A percentile compares a stretch with the other conserved stretches of the same genome.
These are phyloP conservation scores for Talaromyces sp. DNA, from an alignment of 2,329 filamentous ascomycete species.

Conservation along the genomic window DNA sequence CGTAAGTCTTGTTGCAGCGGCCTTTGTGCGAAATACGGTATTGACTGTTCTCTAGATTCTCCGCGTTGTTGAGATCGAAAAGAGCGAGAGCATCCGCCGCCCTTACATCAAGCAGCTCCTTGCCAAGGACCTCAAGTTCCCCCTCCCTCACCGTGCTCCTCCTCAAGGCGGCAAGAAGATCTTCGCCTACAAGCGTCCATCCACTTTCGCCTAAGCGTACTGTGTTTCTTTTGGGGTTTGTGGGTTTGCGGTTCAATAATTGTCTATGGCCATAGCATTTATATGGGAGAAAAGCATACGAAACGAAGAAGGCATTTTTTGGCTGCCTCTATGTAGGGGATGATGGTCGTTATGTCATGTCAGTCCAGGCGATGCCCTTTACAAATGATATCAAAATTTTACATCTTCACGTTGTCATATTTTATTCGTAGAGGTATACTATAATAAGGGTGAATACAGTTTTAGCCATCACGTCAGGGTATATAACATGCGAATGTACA, in stretches of 20 bases:
- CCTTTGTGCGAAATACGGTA: not conserved
- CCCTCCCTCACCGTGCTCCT: constrained; percentile 91
- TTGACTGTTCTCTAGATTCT: constrained; percentile 64
- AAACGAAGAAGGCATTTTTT: constrained; percentile 29
- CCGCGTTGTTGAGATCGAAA: constrained; percentile 96
- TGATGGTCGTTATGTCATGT: constrained; percentile 31
- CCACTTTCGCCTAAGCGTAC: constrained; percentile 87
- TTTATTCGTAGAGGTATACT: not conserved
- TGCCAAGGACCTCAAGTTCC: constrained; percentile 93
- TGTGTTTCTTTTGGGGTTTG: constrained; percentile 28
- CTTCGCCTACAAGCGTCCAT: constrained; percentile 87
- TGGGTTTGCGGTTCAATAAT: constrained; percentile 39
- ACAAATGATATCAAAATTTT: constrained; percentile 33
- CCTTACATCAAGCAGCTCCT: constrained; percentile 99
- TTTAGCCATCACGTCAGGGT: not conserved
- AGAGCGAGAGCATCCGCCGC: constrained; percentile 89
- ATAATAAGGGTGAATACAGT: too few relatives aligned
- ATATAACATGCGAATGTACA: too few relatives aligned
- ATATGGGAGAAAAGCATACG: constrained; percentile 33
- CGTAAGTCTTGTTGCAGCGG: constrained; percentile 56
- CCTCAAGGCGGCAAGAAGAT: constrained; percentile 82
- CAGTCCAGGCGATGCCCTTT: constrained; percentile 37
- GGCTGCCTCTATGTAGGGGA: constrained; percentile 27
- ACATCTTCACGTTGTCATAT: not conserved
- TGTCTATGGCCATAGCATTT: constrained; percentile 39